Percentiles rank a stretch among this genome's conserved stretches.
These are phyloP conservation scores for Candida oleophila DNA, from an alignment of 805 yeast species.

Conservation along the genomic window DNA sequence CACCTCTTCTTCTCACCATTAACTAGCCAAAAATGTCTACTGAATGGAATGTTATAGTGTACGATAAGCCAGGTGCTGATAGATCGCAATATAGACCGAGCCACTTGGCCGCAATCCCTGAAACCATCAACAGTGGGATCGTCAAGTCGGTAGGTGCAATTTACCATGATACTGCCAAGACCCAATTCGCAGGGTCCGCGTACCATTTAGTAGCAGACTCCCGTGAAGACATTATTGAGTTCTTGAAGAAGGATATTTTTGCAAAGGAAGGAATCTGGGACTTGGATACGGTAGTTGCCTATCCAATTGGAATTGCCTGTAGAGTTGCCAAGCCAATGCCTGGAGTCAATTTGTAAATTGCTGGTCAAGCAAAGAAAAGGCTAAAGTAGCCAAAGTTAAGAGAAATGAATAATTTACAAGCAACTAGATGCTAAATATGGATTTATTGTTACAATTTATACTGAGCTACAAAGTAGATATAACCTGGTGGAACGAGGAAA, in stretches of 20 bases:
- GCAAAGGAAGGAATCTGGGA: constrained; percentile 76
- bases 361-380: no score
- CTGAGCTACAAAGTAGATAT: no score
- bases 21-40: constrained; percentile 19
- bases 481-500: no score
- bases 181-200: constrained; percentile 66
- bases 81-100: constrained; percentile 51
- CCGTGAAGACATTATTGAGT: constrained; percentile 62
- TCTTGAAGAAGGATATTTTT: constrained; percentile 64
- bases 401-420: no score
- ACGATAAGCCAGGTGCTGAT: constrained; percentile 66
- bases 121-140: constrained; percentile 32
- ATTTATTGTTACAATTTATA: no score
- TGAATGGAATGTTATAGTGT: constrained; percentile 70
- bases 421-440: no score
- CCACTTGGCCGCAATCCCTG: constrained; percentile 40
- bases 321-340: constrained; percentile 35
- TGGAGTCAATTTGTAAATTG: constrained; percentile 21
- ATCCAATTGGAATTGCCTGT: constrained; percentile 46
- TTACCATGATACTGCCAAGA: constrained; percentile 39
- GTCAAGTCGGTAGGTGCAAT: constrained; percentile 45
- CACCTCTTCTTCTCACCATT: background rate
- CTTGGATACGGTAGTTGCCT: constrained; percentile 55
- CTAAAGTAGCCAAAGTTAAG: no score
- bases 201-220: constrained; percentile 63